These are phyloP conservation scores for Daldinia caldariorum DNA, from an alignment of 495 filamentous ascomycete genomes.

Conservation along the genomic window DNA sequence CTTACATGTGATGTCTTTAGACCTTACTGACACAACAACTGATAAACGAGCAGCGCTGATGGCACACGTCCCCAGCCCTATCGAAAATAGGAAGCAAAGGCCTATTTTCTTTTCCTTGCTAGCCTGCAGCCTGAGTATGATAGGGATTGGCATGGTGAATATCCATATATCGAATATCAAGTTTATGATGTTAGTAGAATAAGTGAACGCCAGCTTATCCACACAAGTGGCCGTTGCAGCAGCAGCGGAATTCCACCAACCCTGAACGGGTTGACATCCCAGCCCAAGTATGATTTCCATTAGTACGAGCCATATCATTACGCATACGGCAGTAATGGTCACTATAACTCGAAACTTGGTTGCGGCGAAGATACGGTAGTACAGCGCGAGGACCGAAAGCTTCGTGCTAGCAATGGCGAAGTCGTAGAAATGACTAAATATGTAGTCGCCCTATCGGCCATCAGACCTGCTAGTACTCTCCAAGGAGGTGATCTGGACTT, in stretches of 20 bases:
- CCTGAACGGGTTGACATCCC: constrained; percentile 50
- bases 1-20: constrained; percentile 55
- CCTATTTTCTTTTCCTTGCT: constrained; percentile 48
- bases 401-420: constrained; percentile 46
- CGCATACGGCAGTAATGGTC: constrained; percentile 28
- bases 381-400: constrained; percentile 46
- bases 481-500: background rate
- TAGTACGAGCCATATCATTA: constrained; percentile 39
- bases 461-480: background rate
- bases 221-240: constrained; percentile 46
- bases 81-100: constrained; percentile 54
- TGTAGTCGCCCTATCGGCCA: constrained; percentile 40
- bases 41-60: constrained; percentile 53
- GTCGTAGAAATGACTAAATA: constrained; percentile 49
- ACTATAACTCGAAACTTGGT: constrained; percentile 28
- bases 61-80: constrained; percentile 55
- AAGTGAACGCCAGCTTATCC: constrained; percentile 48
- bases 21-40: constrained; percentile 53
- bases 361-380: constrained; percentile 44
- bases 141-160: constrained; percentile 52
- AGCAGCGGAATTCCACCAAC: constrained; percentile 46
- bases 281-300: constrained; percentile 45
- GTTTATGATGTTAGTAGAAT: constrained; percentile 54
- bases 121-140: constrained; percentile 49
- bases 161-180: constrained; percentile 53